A percentile compares a stretch with the other conserved stretches of the same genome.
Conservation (phyloP, 2,329 filamentous ascomycete species). For the Fusarium sp. region DNA sequence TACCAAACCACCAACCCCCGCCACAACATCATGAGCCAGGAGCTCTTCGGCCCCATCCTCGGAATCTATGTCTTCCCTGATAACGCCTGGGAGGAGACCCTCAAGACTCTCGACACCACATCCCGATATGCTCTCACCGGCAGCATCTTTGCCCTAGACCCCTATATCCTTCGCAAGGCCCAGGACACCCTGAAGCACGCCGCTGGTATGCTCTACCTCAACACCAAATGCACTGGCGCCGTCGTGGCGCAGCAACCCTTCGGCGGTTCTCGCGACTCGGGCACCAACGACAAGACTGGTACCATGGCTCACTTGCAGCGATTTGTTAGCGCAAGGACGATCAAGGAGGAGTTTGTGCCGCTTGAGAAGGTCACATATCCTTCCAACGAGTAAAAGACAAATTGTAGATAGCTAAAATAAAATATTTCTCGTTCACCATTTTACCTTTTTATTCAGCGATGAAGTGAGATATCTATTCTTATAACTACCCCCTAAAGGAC, state of each 20-base stretch:
- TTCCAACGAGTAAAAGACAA: constrained; percentile 17
- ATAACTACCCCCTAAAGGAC: too few relatives aligned
- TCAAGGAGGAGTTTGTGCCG: constrained; percentile 74
- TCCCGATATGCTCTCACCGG: constrained; percentile 65
- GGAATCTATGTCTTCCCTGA: constrained; percentile 61
- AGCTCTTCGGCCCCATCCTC: constrained; percentile 62
- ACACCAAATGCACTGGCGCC: constrained; percentile 72
- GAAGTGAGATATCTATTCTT: too few relatives aligned
- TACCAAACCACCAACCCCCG: constrained; percentile 54
- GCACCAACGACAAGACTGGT: constrained; percentile 76
- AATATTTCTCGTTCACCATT: not conserved
- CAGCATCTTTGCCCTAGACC: constrained; percentile 74
- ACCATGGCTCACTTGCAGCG: constrained; percentile 66
- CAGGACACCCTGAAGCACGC: constrained; percentile 73
- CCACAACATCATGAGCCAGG: constrained; percentile 57
- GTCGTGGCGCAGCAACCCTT: constrained; percentile 76
- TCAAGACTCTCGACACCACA: constrained; percentile 26
- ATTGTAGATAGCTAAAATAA: not conserved
- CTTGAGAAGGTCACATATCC: constrained; percentile 32
- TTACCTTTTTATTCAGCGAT: too few relatives aligned
- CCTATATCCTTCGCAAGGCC: constrained; percentile 68
- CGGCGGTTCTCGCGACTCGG: constrained; percentile 70
- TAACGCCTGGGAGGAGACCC: constrained; percentile 31
- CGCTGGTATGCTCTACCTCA: constrained; percentile 74
- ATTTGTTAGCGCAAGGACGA: constrained; percentile 69